Percentiles rank a stretch among this genome's conserved stretches.
These are phyloP conservation scores for Lecanicillium sp. DNA, from an alignment of 2,329 filamentous ascomycete genomes.

Conservation along the genomic window DNA sequence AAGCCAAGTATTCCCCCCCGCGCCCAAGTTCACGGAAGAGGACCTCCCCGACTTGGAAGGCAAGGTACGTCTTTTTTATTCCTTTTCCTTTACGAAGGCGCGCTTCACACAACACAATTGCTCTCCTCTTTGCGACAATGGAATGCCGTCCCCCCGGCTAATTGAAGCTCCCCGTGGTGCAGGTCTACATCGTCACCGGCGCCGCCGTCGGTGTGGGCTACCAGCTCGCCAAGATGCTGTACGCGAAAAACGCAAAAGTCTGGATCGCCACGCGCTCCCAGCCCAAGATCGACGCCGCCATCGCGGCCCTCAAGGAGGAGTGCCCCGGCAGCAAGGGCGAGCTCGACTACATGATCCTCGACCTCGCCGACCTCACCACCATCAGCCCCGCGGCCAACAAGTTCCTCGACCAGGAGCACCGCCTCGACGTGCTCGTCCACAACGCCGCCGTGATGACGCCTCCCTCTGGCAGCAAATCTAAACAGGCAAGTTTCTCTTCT, in stretches of 20 bases:
- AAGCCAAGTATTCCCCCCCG: too few species aligned
- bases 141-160: not conserved
- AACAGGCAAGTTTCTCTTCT: not conserved
- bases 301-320: slow-evolving; percentile 30
- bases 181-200: slow-evolving; percentile 28
- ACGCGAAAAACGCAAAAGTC: slow-evolving; percentile 41
- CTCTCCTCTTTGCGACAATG: too few species aligned
- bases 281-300: slow-evolving; percentile 33
- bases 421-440: slow-evolving; percentile 30
- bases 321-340: slow-evolving; percentile 26
- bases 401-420: slow-evolving; percentile 16
- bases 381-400: slow-evolving; percentile 20
- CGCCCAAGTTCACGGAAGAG: slow-evolving; percentile 31
- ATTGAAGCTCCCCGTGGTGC: not conserved
- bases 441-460: slow-evolving; percentile 31
- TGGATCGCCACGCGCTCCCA: slow-evolving; percentile 41
- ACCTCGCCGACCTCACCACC: slow-evolving; percentile 26
- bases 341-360: slow-evolving; percentile 33
- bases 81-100: too few species aligned
- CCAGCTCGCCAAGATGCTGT: slow-evolving; percentile 45
- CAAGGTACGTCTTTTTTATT: slow-evolving; percentile 42
- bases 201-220: slow-evolving; percentile 36
- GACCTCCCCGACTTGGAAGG: slow-evolving; percentile 54
- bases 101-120: too few species aligned
- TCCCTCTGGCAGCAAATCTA: slow-evolving; percentile 26